Percentiles rank a stretch among this genome's conserved stretches.
Evolutionary conservation across 768 basidiomycete species (phyloP).

Genomic region (Glaciozyma antarctica): DNA sequence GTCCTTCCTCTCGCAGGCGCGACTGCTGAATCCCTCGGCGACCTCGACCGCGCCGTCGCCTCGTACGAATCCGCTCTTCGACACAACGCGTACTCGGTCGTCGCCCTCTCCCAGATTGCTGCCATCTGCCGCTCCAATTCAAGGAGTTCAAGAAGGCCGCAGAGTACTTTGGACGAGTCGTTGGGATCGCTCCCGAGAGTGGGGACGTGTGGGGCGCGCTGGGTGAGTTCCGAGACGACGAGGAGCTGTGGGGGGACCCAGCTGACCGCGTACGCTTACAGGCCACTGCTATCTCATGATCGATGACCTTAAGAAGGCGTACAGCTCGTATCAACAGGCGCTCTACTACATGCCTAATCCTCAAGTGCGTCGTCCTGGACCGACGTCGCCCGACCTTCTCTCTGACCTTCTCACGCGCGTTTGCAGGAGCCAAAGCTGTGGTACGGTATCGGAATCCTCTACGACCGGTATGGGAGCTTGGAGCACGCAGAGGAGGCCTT

Average conservation of each 20-base stretch:
- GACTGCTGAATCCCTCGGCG: slow-evolving; percentile 89
- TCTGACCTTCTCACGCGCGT: slow-evolving; percentile 12
- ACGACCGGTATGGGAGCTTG: slow-evolving; percentile 94
- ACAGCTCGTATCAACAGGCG: slow-evolving; percentile 96
- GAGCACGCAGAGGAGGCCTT: slow-evolving; percentile 99
- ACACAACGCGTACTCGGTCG: slow-evolving; percentile 83
- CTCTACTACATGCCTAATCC: slow-evolving; percentile 91
- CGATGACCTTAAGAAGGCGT: slow-evolving; percentile 96
- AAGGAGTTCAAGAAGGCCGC: slow-evolving; percentile 97
- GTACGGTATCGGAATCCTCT: slow-evolving; percentile 98
- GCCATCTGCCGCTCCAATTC: slow-evolving; percentile 91
- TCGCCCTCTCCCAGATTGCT: slow-evolving; percentile 86
- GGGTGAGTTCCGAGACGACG: slow-evolving; percentile 43
- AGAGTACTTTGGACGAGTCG: slow-evolving; percentile 90
- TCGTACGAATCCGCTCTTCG: slow-evolving; percentile 93
- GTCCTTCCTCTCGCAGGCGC: slow-evolving; percentile 54
- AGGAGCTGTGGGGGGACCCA: not conserved
- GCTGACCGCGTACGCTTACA: slow-evolving; percentile 35
- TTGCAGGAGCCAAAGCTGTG: slow-evolving; percentile 90
- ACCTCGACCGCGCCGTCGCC: slow-evolving; percentile 80
- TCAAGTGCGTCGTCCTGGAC: slow-evolving; percentile 49
- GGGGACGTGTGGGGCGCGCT: slow-evolving; percentile 98
- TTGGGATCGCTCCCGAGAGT: slow-evolving; percentile 84
- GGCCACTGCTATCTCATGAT: slow-evolving; percentile 99
- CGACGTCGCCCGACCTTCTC: not conserved